A percentile compares a stretch with the other conserved stretches of the same genome.
Conservation (phyloP, 345 rosid genomes). For the Erucastrum elatum region DNA sequence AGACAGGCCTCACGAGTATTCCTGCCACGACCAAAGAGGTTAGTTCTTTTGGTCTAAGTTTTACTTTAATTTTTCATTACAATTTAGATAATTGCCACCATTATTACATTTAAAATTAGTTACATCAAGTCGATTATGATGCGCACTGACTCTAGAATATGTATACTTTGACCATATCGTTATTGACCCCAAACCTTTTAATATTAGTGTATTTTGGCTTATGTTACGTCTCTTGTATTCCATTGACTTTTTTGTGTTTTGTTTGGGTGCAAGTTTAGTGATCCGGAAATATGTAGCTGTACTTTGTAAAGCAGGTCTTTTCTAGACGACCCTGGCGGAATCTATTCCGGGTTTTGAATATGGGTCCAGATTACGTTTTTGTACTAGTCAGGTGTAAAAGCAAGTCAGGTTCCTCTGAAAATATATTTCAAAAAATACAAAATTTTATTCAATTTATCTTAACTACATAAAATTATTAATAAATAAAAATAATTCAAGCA, state of each 20-base stretch:
- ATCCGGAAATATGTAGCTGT: neutral
- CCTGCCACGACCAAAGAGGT: slow-evolving; percentile 20
- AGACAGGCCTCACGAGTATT: slow-evolving; percentile 12
- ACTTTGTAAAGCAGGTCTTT: neutral
- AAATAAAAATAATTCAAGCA: too few relatives aligned
- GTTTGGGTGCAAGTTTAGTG: neutral
- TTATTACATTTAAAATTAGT: neutral
- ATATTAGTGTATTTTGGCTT: slow-evolving; percentile 21
- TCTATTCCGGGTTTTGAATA: too few relatives aligned
- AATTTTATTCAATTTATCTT: too few relatives aligned
- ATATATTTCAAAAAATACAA: too few relatives aligned
- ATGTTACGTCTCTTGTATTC: slow-evolving; percentile 5
- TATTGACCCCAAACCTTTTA: slow-evolving; percentile 21
- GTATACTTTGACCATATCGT: slow-evolving; percentile 26
- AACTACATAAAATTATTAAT: too few relatives aligned
- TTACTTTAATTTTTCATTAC: neutral
- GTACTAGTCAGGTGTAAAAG: neutral
- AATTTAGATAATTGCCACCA: neutral
- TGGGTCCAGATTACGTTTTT: too few relatives aligned
- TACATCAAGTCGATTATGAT: neutral
- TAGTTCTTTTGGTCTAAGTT: neutral
- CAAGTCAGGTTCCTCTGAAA: too few relatives aligned
- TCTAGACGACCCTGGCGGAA: too few relatives aligned
- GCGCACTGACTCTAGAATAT: neutral
- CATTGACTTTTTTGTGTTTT: neutral